Conservation (phyloP, 208 protist species). For the Trypanosoma vivax region DNA sequence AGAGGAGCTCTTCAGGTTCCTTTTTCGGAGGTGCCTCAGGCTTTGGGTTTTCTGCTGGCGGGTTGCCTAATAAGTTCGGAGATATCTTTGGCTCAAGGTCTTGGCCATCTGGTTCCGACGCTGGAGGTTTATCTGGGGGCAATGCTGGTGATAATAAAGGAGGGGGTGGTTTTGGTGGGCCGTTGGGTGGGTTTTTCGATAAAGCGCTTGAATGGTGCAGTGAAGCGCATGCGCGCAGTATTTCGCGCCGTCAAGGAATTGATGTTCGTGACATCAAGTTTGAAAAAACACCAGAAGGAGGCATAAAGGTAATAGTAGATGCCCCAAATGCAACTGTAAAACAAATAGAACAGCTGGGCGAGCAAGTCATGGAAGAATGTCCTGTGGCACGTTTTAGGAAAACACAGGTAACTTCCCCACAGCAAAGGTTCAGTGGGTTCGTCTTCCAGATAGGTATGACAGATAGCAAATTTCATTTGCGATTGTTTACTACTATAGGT, state of each 20-base stretch:
- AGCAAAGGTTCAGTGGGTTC: conserved; percentile 79
- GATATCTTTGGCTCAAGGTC: too few relatives aligned
- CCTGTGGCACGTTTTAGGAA: conserved; percentile 83
- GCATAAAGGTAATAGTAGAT: conserved; percentile 75
- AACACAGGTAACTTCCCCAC: conserved; percentile 45
- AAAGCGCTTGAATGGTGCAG: conserved; percentile 86
- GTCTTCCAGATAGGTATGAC: conserved; percentile 62
- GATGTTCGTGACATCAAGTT: conserved; percentile 75
- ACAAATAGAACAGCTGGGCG: conserved; percentile 83
- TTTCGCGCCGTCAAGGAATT: conserved; percentile 65
- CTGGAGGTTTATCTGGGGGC: not conserved
- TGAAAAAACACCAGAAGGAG: conserved; percentile 61
- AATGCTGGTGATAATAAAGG: not conserved
- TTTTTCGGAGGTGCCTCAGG: not conserved
- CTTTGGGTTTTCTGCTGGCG: conserved; percentile 4
- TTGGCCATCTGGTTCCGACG: not conserved
- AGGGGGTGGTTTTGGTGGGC: conserved; percentile 22
- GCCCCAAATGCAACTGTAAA: conserved; percentile 70
- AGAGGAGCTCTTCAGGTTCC: too few relatives aligned
- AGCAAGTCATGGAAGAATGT: conserved; percentile 81
- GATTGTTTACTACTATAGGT: not conserved
- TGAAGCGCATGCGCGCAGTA: conserved; percentile 66
- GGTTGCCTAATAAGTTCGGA: not conserved
- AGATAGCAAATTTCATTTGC: conserved; percentile 18
- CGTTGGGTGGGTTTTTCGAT: conserved; percentile 64